A percentile compares a stretch with the other conserved stretches of the same genome.
Conservation (phyloP, 495 filamentous ascomycete genomes). For the Aspergillus mulundensis region DNA sequence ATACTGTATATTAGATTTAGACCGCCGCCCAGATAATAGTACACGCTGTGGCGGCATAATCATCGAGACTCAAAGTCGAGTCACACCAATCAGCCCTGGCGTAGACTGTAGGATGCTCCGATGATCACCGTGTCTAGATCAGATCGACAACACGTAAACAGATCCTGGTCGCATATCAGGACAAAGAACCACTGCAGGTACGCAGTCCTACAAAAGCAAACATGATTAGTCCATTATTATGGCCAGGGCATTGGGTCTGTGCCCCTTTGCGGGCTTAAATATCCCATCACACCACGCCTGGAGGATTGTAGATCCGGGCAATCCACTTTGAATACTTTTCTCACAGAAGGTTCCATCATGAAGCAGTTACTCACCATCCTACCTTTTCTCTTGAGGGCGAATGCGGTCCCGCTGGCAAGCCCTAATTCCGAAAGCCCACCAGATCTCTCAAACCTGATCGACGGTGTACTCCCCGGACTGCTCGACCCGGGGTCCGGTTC, state of each 20-base stretch:
- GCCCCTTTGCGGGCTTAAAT: background rate
- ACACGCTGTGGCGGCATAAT: background rate
- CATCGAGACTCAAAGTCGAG: background rate
- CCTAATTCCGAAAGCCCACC: background rate
- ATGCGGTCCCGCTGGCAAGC: background rate
- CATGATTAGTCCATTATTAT: background rate
- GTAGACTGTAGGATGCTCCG: background rate
- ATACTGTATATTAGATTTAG: too few species aligned
- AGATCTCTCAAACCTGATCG: background rate
- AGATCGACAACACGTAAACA: background rate
- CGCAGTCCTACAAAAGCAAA: conserved; percentile 8
- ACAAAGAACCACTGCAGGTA: conserved; percentile 3
- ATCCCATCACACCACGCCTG: background rate
- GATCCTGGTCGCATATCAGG: background rate
- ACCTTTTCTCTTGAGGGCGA: background rate
- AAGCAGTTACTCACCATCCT: background rate
- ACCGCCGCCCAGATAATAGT: background rate
- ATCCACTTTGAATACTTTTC: background rate
- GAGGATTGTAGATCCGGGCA: background rate
- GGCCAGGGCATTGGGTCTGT: background rate
- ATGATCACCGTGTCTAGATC: conserved; percentile 2
- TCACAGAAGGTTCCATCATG: background rate
- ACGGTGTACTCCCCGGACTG: background rate
- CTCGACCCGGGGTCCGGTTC: background rate
- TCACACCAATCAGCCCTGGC: background rate